Base-by-base conservation (phyloP, 768 basidiomycete species). In the Boletales sp. region DNA sequence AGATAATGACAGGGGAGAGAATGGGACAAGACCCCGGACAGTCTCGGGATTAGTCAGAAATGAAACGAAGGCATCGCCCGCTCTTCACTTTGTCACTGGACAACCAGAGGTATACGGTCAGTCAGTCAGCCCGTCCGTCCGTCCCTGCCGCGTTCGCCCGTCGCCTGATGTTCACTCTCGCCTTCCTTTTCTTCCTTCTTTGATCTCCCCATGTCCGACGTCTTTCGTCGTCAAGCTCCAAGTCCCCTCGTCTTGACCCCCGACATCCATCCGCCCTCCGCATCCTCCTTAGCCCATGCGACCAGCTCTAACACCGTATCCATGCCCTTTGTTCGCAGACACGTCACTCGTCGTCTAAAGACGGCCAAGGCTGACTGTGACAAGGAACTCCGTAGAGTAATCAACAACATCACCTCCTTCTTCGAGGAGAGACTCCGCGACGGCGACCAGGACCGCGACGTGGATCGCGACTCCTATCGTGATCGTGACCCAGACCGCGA, bases 341-440 rank as follows among this genome's bases (percentile, higher is more conserved):
- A 97, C 74, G 91, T 98, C 61, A 91, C 88, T 35, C 83, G 92
- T 55, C 85, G 97, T 50, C 83, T 98, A 69, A 88, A 85, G 73
- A 87, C 87, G 4, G 94, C 95, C 50, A 98, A 99, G 75, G 83
- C 89, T 44, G 90, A 90, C 56, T 99, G 95, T 76, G 93, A 99
- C 81, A 90, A 89, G 75, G 93, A 97, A 70, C 82, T 99, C 9
- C 85, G 87, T 63, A 87, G 92, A 64, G 89, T 97, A 65, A 92
- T 94, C 52, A 86, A 90, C 70, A 90, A 85, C 52, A 94, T 99
- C 75, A 95, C 95, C 55, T 70, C 83, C 35, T 97, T 93, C 71
- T 95, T 97, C 59, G 95, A 99, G 72, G 88, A 93, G 64, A 82
- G 86, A 60, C 79, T 95, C 34, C 77, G 87, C 40, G 88, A 90